These are phyloP conservation scores for Gynochthodes officinalis DNA, from an alignment of 257 asterid species.

Conservation along the genomic window DNA sequence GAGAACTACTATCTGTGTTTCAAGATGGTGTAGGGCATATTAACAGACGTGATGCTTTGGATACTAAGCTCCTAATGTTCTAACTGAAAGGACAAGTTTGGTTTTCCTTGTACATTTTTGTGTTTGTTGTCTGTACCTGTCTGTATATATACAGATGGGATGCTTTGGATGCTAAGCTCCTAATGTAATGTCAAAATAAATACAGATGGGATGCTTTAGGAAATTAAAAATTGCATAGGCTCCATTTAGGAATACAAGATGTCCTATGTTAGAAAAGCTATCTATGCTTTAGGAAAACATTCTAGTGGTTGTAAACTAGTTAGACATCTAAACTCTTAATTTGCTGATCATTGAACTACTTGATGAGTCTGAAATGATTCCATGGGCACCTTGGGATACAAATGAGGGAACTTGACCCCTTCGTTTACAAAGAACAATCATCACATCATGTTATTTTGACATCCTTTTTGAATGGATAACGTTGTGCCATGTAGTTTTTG, in stretches of 20 bases:
- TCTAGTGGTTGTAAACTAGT: neutral
- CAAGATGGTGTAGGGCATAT: too few relatives aligned
- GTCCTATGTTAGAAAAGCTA: too few relatives aligned
- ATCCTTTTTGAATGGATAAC: too few relatives aligned
- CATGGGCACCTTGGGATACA: neutral
- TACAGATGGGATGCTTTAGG: neutral
- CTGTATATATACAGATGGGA: too few relatives aligned
- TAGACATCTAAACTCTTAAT: neutral
- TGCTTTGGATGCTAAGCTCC: too few relatives aligned
- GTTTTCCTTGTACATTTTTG: slow-evolving; percentile 12
- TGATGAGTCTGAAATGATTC: too few relatives aligned
- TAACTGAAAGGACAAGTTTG: slow-evolving; percentile 14
- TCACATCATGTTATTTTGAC: neutral
- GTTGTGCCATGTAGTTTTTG: too few relatives aligned
- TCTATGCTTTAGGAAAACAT: neutral
- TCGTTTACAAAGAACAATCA: neutral
- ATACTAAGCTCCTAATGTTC: slow-evolving; percentile 15
- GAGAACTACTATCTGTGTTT: too few relatives aligned
- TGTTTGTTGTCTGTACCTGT: slow-evolving; percentile 9
- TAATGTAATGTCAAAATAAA: too few relatives aligned
- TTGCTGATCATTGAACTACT: neutral
- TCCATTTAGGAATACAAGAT: neutral
- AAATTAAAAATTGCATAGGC: neutral
- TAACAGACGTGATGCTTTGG: slow-evolving; percentile 66
- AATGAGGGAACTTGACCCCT: neutral